phyloP scores from a whole-genome alignment of 2,329 filamentous ascomycete genomes.

The Aspergillus novoparasiticus region DNA sequence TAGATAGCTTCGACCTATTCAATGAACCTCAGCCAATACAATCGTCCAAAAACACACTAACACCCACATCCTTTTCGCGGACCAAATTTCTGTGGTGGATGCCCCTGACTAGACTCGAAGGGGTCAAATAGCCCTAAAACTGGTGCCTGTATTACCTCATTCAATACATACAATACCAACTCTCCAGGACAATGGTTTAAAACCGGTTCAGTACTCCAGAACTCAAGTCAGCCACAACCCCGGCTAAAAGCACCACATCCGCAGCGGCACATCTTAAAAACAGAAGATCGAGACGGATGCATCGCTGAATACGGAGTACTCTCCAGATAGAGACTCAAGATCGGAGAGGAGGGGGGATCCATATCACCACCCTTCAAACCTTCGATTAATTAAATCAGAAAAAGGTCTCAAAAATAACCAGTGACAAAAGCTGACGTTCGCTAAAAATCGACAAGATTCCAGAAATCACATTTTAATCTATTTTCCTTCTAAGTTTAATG shows the following conservation, averaged over 20 bases:
- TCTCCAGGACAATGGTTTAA: neutral
- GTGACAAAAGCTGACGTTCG: neutral
- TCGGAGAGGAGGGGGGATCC: neutral
- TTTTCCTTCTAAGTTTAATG: neutral
- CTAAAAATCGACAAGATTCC: neutral
- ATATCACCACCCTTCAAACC: neutral
- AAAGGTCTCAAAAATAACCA: neutral
- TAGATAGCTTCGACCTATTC: neutral
- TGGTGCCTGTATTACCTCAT: neutral
- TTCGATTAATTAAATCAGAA: neutral
- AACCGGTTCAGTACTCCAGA: too few species aligned
- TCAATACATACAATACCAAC: neutral
- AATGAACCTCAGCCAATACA: neutral
- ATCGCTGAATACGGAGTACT: neutral
- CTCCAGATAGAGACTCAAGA: neutral
- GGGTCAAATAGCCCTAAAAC: neutral
- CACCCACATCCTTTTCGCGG: neutral
- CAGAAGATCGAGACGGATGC: neutral
- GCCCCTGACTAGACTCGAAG: conserved; percentile 20
- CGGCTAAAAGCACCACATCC: neutral
- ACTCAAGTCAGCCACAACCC: neutral
- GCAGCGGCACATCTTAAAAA: neutral
- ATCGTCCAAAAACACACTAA: neutral
- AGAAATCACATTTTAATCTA: neutral
- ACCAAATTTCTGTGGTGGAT: conserved; percentile 7